phyloP scores from a whole-genome alignment of 1,284 basidiomycete genomes.

The Rhodotorula mucilaginosa region DNA sequence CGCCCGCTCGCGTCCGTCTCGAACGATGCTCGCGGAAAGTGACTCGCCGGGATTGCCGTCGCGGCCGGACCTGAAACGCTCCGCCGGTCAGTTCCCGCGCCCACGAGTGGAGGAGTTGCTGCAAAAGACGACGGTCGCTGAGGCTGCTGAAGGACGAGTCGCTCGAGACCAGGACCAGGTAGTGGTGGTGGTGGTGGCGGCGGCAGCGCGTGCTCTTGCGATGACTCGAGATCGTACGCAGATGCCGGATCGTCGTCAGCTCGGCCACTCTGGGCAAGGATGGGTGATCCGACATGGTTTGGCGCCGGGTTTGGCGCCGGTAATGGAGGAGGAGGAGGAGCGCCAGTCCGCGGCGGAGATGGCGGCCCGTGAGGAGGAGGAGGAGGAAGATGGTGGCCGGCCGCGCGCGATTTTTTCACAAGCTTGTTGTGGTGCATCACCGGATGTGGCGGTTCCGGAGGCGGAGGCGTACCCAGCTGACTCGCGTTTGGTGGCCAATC shows the following conservation, averaged over 20 bases:
- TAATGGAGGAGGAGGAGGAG: not conserved
- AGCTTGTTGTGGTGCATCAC: slow-evolving; percentile 16
- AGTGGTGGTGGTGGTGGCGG: not conserved
- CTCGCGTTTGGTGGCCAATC: not conserved
- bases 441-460: not conserved
- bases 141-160: not conserved
- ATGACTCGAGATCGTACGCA: not conserved
- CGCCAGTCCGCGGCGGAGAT: not conserved
- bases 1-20: not conserved
- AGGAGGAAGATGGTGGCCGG: not conserved
- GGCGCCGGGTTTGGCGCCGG: not conserved
- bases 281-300: not conserved
- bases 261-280: not conserved
- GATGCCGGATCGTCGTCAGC: not conserved
- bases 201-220: not conserved
- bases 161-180: not conserved
- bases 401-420: slow-evolving; percentile 16
- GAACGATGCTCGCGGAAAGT: not conserved
- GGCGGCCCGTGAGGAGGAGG: not conserved
- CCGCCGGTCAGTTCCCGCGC: not conserved
- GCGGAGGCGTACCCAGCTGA: not conserved
- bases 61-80: slow-evolving; percentile 1
- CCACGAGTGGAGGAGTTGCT: not conserved
- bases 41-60: not conserved
- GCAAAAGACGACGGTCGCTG: not conserved